phyloP scores from a whole-genome alignment of 306 rosid species.

The Cotoneaster glaucophyllus region DNA sequence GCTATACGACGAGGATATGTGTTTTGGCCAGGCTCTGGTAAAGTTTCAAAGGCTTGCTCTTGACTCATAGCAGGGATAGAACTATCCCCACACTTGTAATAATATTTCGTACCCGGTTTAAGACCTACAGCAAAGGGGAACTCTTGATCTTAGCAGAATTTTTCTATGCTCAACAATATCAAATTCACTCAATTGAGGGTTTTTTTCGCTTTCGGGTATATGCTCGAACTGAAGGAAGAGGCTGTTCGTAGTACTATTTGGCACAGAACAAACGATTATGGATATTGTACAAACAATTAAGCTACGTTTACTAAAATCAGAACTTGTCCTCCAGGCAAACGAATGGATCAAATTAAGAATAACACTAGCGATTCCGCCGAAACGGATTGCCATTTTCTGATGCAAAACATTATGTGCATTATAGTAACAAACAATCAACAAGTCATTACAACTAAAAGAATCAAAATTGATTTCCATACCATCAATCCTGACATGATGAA shows the following conservation, averaged over 20 bases:
- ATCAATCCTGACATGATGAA: constrained; percentile 75
- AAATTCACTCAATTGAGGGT: not conserved
- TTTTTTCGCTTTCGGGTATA: not conserved
- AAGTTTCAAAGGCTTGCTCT: constrained; percentile 59
- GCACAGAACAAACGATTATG: not conserved
- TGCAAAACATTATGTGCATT: no score
- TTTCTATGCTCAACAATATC: not conserved
- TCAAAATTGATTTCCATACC: constrained; percentile 33
- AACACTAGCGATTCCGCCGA: no score
- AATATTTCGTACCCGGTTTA: constrained; percentile 63
- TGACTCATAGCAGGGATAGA: constrained; percentile 69
- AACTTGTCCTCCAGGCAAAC: no score
- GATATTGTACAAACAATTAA: no score
- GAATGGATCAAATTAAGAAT: no score
- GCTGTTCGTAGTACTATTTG: not conserved
- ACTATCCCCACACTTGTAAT: constrained; percentile 79
- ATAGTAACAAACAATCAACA: no score
- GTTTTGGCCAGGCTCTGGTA: constrained; percentile 40
- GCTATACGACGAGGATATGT: constrained; percentile 65
- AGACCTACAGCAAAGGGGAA: constrained; percentile 53
- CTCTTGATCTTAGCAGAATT: not conserved
- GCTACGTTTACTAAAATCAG: no score
- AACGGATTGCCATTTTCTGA: no score
- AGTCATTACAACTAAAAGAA: not conserved
- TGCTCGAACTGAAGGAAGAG: no score